Conservation (phyloP, 192 early-diverging fungal genomes). For the Gamsiella multidivaricata region DNA sequence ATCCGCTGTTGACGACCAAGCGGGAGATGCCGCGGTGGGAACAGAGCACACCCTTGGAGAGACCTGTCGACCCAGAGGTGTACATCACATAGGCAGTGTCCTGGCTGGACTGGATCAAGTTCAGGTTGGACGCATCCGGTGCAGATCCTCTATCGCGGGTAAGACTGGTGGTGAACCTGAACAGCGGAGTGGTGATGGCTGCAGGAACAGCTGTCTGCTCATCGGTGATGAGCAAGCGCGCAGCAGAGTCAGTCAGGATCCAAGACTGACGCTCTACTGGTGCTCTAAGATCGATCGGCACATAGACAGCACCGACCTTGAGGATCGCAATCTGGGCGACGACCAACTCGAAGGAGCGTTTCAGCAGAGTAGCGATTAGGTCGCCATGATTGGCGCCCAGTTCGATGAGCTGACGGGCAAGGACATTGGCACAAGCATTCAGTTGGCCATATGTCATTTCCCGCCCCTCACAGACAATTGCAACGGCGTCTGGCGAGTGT, state of each 20-base stretch:
- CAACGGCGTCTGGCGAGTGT: background rate
- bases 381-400: background rate
- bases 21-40: too few species aligned
- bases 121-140: background rate
- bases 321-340: conserved; percentile 33
- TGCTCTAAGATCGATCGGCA: conserved; percentile 15
- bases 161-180: background rate
- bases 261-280: conserved; percentile 17
- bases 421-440: background rate
- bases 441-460: background rate
- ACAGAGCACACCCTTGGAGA: too few species aligned
- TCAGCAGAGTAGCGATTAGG: background rate
- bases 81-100: too few species aligned
- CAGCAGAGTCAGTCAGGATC: conserved; percentile 12
- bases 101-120: too few species aligned
- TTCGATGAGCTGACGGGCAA: background rate
- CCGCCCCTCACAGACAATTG: background rate
- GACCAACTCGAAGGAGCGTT: background rate
- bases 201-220: too few species aligned
- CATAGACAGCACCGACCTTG: conserved; percentile 42
- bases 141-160: background rate
- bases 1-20: background rate
- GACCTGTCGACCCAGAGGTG: too few species aligned
- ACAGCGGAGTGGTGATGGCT: background rate
- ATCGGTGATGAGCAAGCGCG: too few species aligned